Conservation (phyloP, 73 alveolate genomes). For the Tetrahymena thermophila region DNA sequence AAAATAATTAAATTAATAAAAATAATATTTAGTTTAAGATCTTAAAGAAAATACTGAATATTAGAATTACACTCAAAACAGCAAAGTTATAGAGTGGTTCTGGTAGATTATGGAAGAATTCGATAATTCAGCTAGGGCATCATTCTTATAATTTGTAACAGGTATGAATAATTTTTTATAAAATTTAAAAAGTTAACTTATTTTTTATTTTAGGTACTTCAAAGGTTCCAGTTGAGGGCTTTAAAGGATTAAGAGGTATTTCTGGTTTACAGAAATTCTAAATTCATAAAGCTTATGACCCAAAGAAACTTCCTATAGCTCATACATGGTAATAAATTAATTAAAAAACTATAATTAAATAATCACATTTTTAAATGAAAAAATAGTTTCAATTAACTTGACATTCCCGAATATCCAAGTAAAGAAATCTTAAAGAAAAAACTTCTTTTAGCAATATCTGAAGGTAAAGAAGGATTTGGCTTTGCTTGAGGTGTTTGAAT, state of each 20-base stretch:
- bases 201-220: constrained; percentile 78
- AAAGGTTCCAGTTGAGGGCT: constrained; percentile 98
- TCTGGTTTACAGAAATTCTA: constrained; percentile 36
- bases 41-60: constrained; percentile 93
- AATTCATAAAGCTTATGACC: constrained; percentile 53
- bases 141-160: constrained; percentile 89
- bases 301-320: constrained; percentile 86
- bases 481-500: constrained; percentile 44
- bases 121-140: constrained; percentile 83
- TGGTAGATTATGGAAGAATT: constrained; percentile 91
- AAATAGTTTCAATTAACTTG: constrained; percentile 66
- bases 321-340: constrained; percentile 74
- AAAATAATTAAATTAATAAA: neutral
- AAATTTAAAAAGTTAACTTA: neutral
- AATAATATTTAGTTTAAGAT: constrained; percentile 68
- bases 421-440: constrained; percentile 84
- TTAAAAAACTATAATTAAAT: neutral
- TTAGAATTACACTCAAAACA: constrained; percentile 80
- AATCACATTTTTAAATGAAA: neutral
- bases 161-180: constrained; percentile 23
- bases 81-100: constrained; percentile 80
- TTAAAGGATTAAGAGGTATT: constrained; percentile 71
- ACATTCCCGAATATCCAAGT: constrained; percentile 96
- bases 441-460: constrained; percentile 49
- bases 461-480: constrained; percentile 77